Percentiles rank a stretch among this genome's conserved stretches.
Conservation (phyloP, 2,329 filamentous ascomycete genomes). For the Zarea fungicola region DNA sequence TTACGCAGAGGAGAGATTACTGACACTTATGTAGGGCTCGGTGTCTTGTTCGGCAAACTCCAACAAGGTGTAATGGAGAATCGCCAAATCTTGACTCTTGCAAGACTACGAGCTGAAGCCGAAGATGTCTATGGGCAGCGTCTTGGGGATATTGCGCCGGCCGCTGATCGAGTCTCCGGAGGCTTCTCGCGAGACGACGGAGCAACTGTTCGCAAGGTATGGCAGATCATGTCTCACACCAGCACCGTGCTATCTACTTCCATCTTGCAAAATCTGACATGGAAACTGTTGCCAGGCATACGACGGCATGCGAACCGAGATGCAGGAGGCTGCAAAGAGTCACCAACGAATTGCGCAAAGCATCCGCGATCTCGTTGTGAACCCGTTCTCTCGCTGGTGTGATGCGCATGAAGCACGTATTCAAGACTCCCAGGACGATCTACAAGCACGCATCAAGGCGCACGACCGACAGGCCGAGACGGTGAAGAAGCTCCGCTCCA, state of each 20-base stretch:
- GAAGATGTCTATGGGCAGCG: slow-evolving; percentile 83
- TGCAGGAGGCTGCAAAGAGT: slow-evolving; percentile 83
- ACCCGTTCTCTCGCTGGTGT: slow-evolving; percentile 92
- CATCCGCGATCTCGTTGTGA: slow-evolving; percentile 91
- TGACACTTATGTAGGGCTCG: slow-evolving; percentile 55
- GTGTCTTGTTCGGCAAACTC: slow-evolving; percentile 91
- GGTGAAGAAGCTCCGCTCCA: slow-evolving; percentile 88
- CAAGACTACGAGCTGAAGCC: slow-evolving; percentile 90
- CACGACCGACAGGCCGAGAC: slow-evolving; percentile 87
- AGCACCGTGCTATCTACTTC: too few relatives aligned
- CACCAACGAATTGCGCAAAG: slow-evolving; percentile 95
- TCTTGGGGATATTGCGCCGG: slow-evolving; percentile 73
- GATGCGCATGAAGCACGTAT: slow-evolving; percentile 88
- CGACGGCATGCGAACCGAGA: slow-evolving; percentile 86
- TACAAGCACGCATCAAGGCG: slow-evolving; percentile 84
- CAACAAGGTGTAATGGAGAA: slow-evolving; percentile 96
- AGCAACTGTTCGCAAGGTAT: slow-evolving; percentile 89
- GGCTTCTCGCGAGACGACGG: slow-evolving; percentile 92
- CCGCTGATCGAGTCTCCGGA: slow-evolving; percentile 73
- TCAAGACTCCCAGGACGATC: slow-evolving; percentile 89
- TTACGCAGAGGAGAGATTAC: background rate
- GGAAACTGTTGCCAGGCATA: slow-evolving; percentile 61
- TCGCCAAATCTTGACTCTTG: slow-evolving; percentile 85
- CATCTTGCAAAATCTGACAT: slow-evolving; percentile 14
- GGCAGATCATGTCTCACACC: too few relatives aligned